Base-by-base conservation (phyloP, 225 moss, liverwort and hornwort species). In the Ulota crispa region DNA sequence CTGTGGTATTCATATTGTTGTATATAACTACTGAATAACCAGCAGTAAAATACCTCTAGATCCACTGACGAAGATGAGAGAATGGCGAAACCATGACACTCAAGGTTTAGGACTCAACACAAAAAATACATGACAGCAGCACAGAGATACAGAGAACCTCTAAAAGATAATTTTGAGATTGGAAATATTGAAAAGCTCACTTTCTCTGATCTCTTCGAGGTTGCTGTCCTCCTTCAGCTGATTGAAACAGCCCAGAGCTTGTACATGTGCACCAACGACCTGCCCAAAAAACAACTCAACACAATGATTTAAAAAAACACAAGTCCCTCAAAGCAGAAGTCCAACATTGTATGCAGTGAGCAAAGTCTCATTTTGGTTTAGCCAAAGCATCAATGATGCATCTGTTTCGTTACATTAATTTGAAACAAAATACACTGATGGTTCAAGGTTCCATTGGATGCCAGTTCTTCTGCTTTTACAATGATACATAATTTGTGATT, bases 241-340 rank as follows among this genome's bases (percentile, higher is more conserved):
- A 72, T 81, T 79, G 81, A 91, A 91, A 56, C 76, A 83, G 9
- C 41, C 73, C 39, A 83, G 78, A 76, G 91, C 89, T 85, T 80
- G 79, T n/a, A 91, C 72, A 80, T 91, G 87, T 39, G 85, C 89
- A 81, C 65, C 70, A 28, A 89, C 79, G 76, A 89, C 83, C 91
- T 91, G 79, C 74, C 68, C n/a, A n/a, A 80, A 75, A 59, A 39
- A n/a, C 4, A 45, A 53, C 30, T 37, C 63, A 68, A 34, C 42
- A 14, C 56, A 61, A 37, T 28, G 9, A 76, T 37, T 68, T 77
- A 42, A 30, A 73, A 56, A 57, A 21, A 77, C 11, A 70, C 2
- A 23, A 27, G 5, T 45, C 57, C 55, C 32, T 12, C 41, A 62
- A 26, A 76, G 67, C 72, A 81, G 34, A 8, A 26, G 26, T 79